Evolutionary conservation across 352 stramenopile genomes (phyloP).

Genomic region (Phytophthora uliginosa): DNA sequence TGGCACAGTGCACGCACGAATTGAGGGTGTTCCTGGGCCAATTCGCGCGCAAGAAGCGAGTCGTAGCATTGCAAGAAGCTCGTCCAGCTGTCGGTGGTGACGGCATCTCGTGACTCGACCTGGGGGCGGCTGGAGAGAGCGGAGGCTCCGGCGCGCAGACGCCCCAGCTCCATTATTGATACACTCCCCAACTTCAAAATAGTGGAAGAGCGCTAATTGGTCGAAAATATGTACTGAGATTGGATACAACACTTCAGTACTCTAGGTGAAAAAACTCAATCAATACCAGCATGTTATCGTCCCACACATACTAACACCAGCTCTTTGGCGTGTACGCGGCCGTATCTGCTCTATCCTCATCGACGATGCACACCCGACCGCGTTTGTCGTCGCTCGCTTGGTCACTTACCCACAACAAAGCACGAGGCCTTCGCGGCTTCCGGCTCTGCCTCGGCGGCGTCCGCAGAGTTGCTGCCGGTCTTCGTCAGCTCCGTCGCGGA

Average conservation of each 20-base stretch:
- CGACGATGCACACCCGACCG: slow-evolving; percentile 13
- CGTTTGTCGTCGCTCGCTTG: slow-evolving; percentile 23
- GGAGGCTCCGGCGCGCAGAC: background rate
- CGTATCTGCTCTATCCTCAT: slow-evolving; percentile 25
- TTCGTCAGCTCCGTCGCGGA: slow-evolving; percentile 30
- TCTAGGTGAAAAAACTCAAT: slow-evolving; percentile 22
- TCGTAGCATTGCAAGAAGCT: slow-evolving; percentile 33
- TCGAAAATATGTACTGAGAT: slow-evolving; percentile 11
- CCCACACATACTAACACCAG: slow-evolving; percentile 28
- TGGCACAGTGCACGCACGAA: slow-evolving; percentile 26
- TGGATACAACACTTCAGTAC: background rate
- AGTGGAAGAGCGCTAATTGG: slow-evolving; percentile 2
- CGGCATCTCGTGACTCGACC: background rate
- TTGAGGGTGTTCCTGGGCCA: slow-evolving; percentile 31
- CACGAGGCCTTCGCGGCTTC: slow-evolving; percentile 32
- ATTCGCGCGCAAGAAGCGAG: slow-evolving; percentile 26
- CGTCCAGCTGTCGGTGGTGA: slow-evolving; percentile 13
- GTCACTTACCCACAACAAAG: slow-evolving; percentile 34
- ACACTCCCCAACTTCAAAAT: slow-evolving; percentile 31
- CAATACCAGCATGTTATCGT: slow-evolving; percentile 36
- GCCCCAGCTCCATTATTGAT: slow-evolving; percentile 6
- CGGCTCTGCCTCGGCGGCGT: slow-evolving; percentile 15
- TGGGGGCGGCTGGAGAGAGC: background rate
- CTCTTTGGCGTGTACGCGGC: slow-evolving; percentile 26
- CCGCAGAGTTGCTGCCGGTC: slow-evolving; percentile 26